These are phyloP conservation scores for Sugiyamaella sp. DNA, from an alignment of 1,139 yeast species.

Conservation along the genomic window DNA sequence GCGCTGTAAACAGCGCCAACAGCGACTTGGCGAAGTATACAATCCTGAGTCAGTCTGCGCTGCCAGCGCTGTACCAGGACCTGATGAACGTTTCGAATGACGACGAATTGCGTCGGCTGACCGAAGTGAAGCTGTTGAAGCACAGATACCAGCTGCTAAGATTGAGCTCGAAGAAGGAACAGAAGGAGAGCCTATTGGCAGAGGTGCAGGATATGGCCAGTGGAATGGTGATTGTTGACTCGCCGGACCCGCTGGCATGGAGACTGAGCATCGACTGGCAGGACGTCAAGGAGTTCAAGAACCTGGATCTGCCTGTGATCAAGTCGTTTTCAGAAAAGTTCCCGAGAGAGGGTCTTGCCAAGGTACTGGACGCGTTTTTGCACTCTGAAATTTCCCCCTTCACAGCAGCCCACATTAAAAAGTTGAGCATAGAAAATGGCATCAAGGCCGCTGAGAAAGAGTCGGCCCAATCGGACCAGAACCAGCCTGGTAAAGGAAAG, in stretches of 20 bases:
- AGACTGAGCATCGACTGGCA: constrained; percentile 72
- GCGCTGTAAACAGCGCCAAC: constrained; percentile 32
- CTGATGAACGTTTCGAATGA: constrained; percentile 62
- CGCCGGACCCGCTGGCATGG: constrained; percentile 71
- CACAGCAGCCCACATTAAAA: constrained; percentile 26
- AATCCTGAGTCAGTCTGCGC: constrained; percentile 52
- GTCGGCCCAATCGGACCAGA: background rate
- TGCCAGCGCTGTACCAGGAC: constrained; percentile 57
- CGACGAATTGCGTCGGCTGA: constrained; percentile 58
- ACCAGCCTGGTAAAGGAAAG: background rate
- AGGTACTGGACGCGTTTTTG: constrained; percentile 47
- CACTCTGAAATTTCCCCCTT: constrained; percentile 72
- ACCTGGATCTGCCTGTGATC: constrained; percentile 54
- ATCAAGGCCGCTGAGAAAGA: constrained; percentile 5
- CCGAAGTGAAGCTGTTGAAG: constrained; percentile 62
- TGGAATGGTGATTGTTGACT: constrained; percentile 72
- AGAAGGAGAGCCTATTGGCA: constrained; percentile 47
- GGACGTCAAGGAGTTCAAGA: constrained; percentile 56
- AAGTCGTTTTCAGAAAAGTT: constrained; percentile 57
- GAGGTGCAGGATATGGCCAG: constrained; percentile 61
- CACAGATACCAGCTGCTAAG: constrained; percentile 59
- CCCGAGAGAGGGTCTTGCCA: constrained; percentile 65
- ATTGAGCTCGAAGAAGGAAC: constrained; percentile 47
- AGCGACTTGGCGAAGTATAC: constrained; percentile 47
- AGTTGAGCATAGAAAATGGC: background rate